These are phyloP conservation scores for Dissophora globulifera DNA, from an alignment of 192 early-diverging fungal species.

Conservation along the genomic window DNA sequence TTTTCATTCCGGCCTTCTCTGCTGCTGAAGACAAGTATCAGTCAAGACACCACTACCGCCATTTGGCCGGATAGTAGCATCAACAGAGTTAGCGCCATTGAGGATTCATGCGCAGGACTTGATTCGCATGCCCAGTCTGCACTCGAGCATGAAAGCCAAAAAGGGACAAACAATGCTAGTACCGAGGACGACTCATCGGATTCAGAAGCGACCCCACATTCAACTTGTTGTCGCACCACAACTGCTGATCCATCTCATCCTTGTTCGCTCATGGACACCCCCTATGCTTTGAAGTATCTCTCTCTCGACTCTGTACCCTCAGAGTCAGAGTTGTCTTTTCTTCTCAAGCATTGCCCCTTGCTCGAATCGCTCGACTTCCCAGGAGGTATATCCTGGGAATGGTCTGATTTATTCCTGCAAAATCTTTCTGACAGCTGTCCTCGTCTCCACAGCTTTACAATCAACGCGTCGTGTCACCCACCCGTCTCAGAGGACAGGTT, in stretches of 20 bases:
- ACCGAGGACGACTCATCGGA: too few relatives aligned
- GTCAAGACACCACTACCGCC: too few relatives aligned
- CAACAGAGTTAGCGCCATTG: not conserved
- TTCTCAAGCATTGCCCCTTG: slow-evolving; percentile 10
- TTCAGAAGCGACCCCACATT: not conserved
- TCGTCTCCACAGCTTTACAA: slow-evolving; percentile 6
- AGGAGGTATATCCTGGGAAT: slow-evolving; percentile 18
- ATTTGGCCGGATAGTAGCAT: not conserved
- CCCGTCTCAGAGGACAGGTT: slow-evolving; percentile 10
- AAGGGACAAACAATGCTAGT: too few relatives aligned
- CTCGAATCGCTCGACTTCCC: slow-evolving; percentile 31
- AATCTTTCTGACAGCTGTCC: not conserved
- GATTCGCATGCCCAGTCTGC: not conserved
- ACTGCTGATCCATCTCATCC: not conserved
- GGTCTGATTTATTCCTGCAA: not conserved
- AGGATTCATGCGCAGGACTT: not conserved
- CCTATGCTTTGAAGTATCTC: too few relatives aligned
- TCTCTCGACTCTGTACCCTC: slow-evolving; percentile 12
- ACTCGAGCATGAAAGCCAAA: too few relatives aligned
- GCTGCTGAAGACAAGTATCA: too few relatives aligned
- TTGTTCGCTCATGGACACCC: too few relatives aligned
- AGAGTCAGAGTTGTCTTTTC: not conserved
- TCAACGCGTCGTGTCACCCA: slow-evolving; percentile 14
- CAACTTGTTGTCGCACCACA: not conserved
- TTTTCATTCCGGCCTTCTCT: slow-evolving; percentile 4